These are phyloP conservation scores for Penicillium nucicola DNA, from an alignment of 495 filamentous ascomycete species.

Conservation along the genomic window DNA sequence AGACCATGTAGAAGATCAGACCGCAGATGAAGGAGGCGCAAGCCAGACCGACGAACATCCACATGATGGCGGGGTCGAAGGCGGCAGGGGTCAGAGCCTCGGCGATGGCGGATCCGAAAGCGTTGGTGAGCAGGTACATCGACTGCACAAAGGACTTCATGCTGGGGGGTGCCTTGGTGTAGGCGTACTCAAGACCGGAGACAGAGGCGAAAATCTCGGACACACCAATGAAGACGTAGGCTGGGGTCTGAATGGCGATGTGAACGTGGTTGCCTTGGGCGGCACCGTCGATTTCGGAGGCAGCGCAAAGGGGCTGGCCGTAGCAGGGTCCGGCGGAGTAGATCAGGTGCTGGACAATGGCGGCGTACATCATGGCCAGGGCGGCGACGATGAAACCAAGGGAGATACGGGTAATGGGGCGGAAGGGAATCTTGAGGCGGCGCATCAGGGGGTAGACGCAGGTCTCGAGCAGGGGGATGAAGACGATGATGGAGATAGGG, in stretches of 20 bases:
- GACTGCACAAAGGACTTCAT: conserved; percentile 80
- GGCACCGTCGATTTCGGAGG: conserved; percentile 28
- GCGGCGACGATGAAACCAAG: conserved; percentile 66
- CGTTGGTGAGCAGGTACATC: conserved; percentile 70
- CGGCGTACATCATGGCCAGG: conserved; percentile 62
- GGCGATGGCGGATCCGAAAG: conserved; percentile 67
- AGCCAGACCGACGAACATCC: conserved; percentile 65
- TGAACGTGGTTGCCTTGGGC: conserved; percentile 49
- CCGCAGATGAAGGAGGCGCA: conserved; percentile 40
- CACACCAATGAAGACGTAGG: conserved; percentile 68
- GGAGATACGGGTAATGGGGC: conserved; percentile 71
- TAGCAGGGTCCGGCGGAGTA: conserved; percentile 58
- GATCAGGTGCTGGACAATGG: conserved; percentile 70
- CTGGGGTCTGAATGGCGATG: conserved; percentile 66
- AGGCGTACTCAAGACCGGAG: conserved; percentile 72
- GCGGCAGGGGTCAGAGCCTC: conserved; percentile 67
- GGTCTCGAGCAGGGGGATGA: conserved; percentile 67
- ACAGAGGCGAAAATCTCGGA: conserved; percentile 75
- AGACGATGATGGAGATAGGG: conserved; percentile 67
- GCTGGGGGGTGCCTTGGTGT: conserved; percentile 77
- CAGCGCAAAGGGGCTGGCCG: conserved; percentile 31
- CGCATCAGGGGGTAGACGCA: conserved; percentile 66
- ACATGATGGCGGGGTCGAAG: conserved; percentile 66
- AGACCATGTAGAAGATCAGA: conserved; percentile 43
- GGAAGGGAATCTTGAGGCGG: conserved; percentile 61